Conservation (phyloP, 1,139 yeast genomes). For the Kodamaea sp. region DNA sequence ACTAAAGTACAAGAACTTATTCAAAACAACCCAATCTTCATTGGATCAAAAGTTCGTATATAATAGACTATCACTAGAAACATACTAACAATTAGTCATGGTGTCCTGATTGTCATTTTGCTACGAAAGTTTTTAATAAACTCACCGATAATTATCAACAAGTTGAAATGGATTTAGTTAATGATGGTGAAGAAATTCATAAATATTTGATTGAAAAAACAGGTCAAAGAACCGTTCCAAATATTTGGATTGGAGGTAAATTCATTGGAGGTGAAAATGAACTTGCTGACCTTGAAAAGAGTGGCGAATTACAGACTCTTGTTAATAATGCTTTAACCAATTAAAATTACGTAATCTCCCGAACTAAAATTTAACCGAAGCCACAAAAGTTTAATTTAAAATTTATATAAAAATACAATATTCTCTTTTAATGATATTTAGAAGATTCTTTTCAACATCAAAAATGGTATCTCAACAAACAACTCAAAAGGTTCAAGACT, state of each 20-base stretch:
- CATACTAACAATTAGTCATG: slow-evolving; percentile 5
- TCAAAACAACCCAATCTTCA: slow-evolving; percentile 3
- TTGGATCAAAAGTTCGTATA: slow-evolving; percentile 4
- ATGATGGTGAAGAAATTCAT: slow-evolving; percentile 3
- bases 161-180: slow-evolving; percentile 2
- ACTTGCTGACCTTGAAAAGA: no score
- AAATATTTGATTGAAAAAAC: slow-evolving; percentile 4
- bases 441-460: slow-evolving; percentile 12
- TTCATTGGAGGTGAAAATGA: slow-evolving; percentile 1
- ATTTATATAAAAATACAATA: slow-evolving; percentile 1
- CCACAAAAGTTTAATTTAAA: not conserved
- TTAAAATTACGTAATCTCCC: not conserved
- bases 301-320: no score
- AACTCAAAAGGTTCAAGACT: slow-evolving; percentile 54
- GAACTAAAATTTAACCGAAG: not conserved
- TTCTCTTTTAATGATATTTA: slow-evolving; percentile 6
- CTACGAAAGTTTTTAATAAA: slow-evolving; percentile 3
- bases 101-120: slow-evolving; percentile 5
- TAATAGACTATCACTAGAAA: not conserved
- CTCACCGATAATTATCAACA: slow-evolving; percentile 3
- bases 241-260: slow-evolving; percentile 5
- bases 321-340: not conserved
- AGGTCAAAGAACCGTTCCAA: slow-evolving; percentile 3
- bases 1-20: slow-evolving; percentile 2
- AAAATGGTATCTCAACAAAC: slow-evolving; percentile 45